Evolutionary conservation across 345 rosid genomes (phyloP), one percentile per base, ranked within the genome.

Genomic region (Lumnitzera littorea): DNA sequence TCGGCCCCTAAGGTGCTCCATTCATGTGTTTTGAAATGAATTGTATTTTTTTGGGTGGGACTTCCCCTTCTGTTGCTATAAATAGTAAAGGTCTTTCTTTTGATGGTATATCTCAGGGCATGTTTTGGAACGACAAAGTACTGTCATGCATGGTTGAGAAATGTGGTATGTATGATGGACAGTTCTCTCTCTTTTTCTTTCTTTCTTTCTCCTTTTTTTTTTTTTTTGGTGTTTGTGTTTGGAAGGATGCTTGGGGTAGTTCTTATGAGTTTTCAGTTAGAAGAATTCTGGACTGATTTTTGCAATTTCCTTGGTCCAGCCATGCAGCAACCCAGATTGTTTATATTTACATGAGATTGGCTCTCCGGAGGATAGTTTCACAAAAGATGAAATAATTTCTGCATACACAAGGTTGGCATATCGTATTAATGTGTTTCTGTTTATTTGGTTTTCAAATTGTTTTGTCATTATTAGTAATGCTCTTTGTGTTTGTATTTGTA

Each of bases 121-220:
- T 89, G 96, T 76, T 89, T 89, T 78, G 98, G 98, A 62, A 89
- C 96, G 51, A 92, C 94, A 51, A 89, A 92, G 64, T 92, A 91
- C 70, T 92, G 98, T 67, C 98, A 89, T 78, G 96, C 98, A 57
- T 92, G 98, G 98, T 71, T 92, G 62, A 80, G 96, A 78, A 92
- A 85, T 69, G 85, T 70, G 91, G 98, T 91, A 78, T 62, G 81
- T 46, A 13, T 20, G 27, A n/a, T 58, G 13, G 59, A 49, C 63
- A 46, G 20, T 46, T 14, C 24, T 14, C 20, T 20, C 20, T 20
- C 20, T 20, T 20, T 20, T 20, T 20, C 20, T 20, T 20, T 20
- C 20, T 20, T 20, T 20, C 20, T 20, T 20, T 20, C 20, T 20
- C 20, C 20, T 20, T 20, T 1, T 24, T 50, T 36, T 36, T 31